A percentile compares a stretch with the other conserved stretches of the same genome.
Evolutionary conservation across 2,329 filamentous ascomycete genomes (phyloP).

Genomic region (Periconia macrospinosa): DNA sequence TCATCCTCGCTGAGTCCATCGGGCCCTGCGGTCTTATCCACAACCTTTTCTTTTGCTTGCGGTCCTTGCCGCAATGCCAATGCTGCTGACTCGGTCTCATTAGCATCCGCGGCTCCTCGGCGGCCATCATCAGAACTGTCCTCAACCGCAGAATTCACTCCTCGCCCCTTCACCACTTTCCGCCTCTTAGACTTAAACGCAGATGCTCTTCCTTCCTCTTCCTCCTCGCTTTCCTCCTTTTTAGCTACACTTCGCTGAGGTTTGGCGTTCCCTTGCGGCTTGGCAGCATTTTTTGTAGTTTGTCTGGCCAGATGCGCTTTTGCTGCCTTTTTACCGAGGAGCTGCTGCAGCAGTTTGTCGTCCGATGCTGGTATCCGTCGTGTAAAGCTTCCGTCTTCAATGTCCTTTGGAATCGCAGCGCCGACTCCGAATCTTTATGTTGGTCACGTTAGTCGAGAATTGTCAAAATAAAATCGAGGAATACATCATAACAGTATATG

Average conservation of each 20-base stretch:
- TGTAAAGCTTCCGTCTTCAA: slow-evolving; percentile 42
- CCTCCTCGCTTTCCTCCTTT: slow-evolving; percentile 42
- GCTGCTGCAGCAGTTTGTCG: slow-evolving; percentile 45
- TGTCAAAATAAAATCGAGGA: no score
- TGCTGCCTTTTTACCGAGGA: slow-evolving; percentile 48
- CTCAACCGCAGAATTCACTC: neutral
- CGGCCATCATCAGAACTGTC: neutral
- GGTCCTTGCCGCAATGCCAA: neutral
- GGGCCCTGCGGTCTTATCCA: slow-evolving; percentile 5
- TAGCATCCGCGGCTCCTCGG: neutral
- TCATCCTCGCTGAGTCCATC: slow-evolving; percentile 1
- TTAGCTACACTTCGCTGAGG: slow-evolving; percentile 7
- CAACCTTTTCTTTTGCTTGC: slow-evolving; percentile 8
- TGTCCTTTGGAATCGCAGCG: slow-evolving; percentile 37
- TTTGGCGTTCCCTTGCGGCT: slow-evolving; percentile 26
- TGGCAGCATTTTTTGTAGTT: slow-evolving; percentile 19
- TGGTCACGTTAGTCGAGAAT: no score
- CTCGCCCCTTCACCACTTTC: neutral
- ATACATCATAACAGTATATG: neutral
- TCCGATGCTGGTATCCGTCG: slow-evolving; percentile 42
- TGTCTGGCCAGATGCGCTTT: slow-evolving; percentile 34
- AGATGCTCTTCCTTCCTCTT: slow-evolving; percentile 42
- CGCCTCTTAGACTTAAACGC: slow-evolving; percentile 29
- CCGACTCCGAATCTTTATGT: slow-evolving; percentile 43
- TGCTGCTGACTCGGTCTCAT: slow-evolving; percentile 7